phyloP scores from a whole-genome alignment of 306 rosid species.

The Sindora glabra region DNA sequence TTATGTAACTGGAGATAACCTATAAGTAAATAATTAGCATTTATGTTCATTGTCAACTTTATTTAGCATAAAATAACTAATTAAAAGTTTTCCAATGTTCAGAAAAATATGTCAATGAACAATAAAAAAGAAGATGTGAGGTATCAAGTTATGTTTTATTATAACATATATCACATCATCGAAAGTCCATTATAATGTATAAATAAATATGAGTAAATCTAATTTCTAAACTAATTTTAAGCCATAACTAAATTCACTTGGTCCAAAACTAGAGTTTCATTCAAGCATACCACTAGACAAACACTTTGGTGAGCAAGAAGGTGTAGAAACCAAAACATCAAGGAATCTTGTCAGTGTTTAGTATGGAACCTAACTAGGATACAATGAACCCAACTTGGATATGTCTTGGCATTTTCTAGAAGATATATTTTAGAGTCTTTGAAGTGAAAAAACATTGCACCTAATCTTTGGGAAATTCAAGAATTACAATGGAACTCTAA shows the following conservation, averaged over 20 bases:
- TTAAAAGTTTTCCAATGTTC: conserved; percentile 1
- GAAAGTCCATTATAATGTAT: neutral
- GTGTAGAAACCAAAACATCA: conserved; percentile 81
- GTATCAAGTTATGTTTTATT: neutral
- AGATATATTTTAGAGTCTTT: too few relatives aligned
- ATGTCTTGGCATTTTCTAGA: too few relatives aligned
- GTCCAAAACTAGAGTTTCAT: conserved; percentile 85
- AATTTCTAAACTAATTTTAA: neutral
- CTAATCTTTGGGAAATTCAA: too few relatives aligned
- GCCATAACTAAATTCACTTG: conserved; percentile 41
- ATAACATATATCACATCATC: neutral
- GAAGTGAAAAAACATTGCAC: too few relatives aligned
- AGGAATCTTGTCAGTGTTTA: conserved; percentile 69
- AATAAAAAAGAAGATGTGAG: neutral
- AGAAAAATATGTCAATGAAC: neutral
- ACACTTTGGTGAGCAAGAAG: conserved; percentile 79
- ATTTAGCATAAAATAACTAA: neutral
- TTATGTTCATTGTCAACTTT: neutral
- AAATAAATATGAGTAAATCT: neutral
- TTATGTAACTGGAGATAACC: neutral
- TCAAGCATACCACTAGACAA: conserved; percentile 55
- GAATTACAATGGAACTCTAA: too few relatives aligned
- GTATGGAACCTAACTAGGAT: too few relatives aligned
- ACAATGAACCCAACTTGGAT: too few relatives aligned
- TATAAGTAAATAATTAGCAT: neutral